Evolutionary conservation across 2,329 filamentous ascomycete genomes (phyloP).

Genomic region (Cercospora berteroae): DNA sequence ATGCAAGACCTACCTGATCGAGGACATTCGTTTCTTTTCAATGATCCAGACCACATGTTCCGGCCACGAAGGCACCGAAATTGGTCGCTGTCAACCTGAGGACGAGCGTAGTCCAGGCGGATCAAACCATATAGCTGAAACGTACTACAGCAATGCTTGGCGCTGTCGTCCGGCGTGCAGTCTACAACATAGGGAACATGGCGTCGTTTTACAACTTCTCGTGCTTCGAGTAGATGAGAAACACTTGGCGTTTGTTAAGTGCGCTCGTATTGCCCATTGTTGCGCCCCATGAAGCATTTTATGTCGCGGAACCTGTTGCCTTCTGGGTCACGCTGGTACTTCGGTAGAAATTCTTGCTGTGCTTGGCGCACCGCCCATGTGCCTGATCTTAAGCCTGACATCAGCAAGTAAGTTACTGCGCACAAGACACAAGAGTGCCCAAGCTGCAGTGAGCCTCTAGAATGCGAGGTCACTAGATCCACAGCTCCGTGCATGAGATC

Average conservation of each 20-base stretch:
- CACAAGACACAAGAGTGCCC: neutral
- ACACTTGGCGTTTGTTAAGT: neutral
- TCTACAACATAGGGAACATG: neutral
- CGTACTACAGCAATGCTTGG: neutral
- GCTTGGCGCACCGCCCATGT: neutral
- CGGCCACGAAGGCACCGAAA: neutral
- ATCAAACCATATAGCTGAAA: slow-evolving; percentile 6
- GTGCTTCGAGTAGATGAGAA: neutral
- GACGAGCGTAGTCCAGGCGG: neutral
- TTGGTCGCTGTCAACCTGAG: neutral
- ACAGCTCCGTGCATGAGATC: neutral
- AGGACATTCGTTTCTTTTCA: neutral
- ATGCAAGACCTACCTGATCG: neutral
- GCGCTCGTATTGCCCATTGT: neutral
- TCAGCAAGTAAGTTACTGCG: neutral
- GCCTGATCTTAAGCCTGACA: neutral
- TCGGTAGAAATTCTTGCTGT: neutral
- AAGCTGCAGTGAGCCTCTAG: neutral
- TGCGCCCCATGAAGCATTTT: neutral
- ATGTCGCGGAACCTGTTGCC: neutral
- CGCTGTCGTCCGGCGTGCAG: neutral
- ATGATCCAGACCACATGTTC: neutral
- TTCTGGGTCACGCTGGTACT: neutral
- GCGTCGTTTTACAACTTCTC: neutral
- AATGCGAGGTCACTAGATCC: too few relatives aligned